A percentile compares a stretch with the other conserved stretches of the same genome.
Conservation (phyloP, 2,329 filamentous ascomycete species). For the Nothopassalora personata region DNA sequence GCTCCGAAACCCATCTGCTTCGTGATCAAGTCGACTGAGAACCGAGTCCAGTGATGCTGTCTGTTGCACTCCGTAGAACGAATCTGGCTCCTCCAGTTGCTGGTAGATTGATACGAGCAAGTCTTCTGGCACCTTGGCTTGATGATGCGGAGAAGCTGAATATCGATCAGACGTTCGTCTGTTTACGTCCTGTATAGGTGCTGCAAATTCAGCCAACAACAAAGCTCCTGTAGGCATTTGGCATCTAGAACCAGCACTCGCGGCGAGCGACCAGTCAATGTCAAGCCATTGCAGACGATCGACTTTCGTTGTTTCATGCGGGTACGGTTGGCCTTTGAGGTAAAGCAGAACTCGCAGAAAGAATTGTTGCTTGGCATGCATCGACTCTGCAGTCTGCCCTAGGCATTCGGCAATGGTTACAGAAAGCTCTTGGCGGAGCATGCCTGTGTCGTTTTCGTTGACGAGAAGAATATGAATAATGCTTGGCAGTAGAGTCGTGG, state of each 20-base stretch:
- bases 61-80: conserved; percentile 87
- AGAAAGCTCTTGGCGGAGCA: conserved; percentile 60
- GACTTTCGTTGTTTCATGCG: conserved; percentile 69
- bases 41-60: conserved; percentile 71
- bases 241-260: conserved; percentile 68
- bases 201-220: conserved; percentile 66
- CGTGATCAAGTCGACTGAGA: conserved; percentile 78
- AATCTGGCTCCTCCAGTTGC: conserved; percentile 90
- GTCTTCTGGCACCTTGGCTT: conserved; percentile 52
- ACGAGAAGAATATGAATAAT: conserved; percentile 76
- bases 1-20: conserved; percentile 79
- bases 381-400: conserved; percentile 36
- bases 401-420: conserved; percentile 62
- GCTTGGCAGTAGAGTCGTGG: conserved; percentile 64
- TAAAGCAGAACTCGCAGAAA: conserved; percentile 79
- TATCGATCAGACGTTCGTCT: conserved; percentile 23
- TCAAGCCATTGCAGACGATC: conserved; percentile 83
- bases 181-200: conserved; percentile 2
- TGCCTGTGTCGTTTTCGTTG: conserved; percentile 59
- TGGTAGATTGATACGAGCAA: conserved; percentile 79
- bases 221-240: conserved; percentile 84
- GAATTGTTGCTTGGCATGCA: conserved; percentile 63
- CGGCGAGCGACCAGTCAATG: conserved; percentile 65
- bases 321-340: conserved; percentile 71
- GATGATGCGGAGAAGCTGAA: conserved; percentile 17